Evolutionary conservation across 257 asterid species (phyloP).

Genomic region (Pogostemon cablin): DNA sequence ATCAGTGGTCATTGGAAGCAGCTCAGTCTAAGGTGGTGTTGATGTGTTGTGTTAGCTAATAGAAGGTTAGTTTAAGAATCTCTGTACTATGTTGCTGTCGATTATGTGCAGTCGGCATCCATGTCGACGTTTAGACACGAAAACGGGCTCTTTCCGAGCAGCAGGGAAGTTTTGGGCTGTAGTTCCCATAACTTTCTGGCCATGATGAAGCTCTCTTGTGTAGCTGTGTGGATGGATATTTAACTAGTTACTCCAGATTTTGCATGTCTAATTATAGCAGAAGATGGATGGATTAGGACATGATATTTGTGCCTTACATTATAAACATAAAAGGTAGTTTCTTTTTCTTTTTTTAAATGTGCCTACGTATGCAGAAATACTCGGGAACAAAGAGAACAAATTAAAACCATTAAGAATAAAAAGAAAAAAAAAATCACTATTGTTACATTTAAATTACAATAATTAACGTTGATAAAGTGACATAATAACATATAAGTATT

Average conservation of each 20-base stretch:
- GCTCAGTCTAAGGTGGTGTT: slow-evolving; percentile 5
- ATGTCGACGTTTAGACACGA: background rate
- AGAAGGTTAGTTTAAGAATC: background rate
- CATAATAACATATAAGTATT: too few species aligned
- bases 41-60: background rate
- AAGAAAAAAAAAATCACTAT: too few species aligned
- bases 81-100: slow-evolving; percentile 5
- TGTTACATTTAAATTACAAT: too few species aligned
- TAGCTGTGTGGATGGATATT: background rate
- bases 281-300: background rate
- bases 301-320: too few species aligned
- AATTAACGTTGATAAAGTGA: too few species aligned
- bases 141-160: background rate
- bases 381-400: too few species aligned
- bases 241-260: background rate
- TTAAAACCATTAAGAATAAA: too few species aligned
- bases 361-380: too few species aligned
- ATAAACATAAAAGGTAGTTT: too few species aligned
- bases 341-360: too few species aligned
- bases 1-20: slow-evolving; percentile 1
- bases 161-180: background rate
- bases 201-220: background rate
- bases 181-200: background rate
- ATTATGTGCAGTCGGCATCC: slow-evolving; percentile 2
- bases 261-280: background rate